phyloP scores from a whole-genome alignment of 345 rosid species.

The Raphanus sativus region DNA sequence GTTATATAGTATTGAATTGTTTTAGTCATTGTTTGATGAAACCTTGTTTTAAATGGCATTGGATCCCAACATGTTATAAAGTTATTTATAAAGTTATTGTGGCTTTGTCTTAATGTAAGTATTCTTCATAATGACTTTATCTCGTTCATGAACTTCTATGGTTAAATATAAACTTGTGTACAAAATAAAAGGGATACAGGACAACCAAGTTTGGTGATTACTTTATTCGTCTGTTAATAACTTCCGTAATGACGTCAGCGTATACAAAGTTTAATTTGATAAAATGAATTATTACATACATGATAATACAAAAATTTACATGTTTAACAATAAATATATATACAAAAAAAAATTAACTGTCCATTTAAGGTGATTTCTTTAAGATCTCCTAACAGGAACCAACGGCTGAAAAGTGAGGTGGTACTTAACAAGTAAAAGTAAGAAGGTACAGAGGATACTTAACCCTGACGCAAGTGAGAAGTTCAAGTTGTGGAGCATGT shows the following conservation, averaged over 20 bases:
- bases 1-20: background rate
- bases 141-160: background rate
- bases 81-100: background rate
- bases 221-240: background rate
- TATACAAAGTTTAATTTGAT: background rate
- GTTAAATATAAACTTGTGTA: background rate
- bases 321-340: background rate
- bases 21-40: background rate
- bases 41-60: conserved; percentile 5
- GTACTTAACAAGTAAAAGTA: conserved; percentile 20
- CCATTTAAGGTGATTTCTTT: background rate
- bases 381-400: background rate
- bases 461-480: conserved; percentile 24
- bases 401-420: conserved; percentile 22
- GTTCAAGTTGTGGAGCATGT: conserved; percentile 36
- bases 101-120: background rate
- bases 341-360: background rate
- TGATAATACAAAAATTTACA: background rate
- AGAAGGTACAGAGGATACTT: conserved; percentile 33
- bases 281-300: background rate
- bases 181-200: background rate
- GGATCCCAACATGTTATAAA: conserved; percentile 15
- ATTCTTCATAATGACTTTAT: background rate
- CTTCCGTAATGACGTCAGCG: background rate
- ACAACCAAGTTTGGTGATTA: background rate